Conservation (phyloP, 169 alveolate species). For the Plasmodium relictum region DNA sequence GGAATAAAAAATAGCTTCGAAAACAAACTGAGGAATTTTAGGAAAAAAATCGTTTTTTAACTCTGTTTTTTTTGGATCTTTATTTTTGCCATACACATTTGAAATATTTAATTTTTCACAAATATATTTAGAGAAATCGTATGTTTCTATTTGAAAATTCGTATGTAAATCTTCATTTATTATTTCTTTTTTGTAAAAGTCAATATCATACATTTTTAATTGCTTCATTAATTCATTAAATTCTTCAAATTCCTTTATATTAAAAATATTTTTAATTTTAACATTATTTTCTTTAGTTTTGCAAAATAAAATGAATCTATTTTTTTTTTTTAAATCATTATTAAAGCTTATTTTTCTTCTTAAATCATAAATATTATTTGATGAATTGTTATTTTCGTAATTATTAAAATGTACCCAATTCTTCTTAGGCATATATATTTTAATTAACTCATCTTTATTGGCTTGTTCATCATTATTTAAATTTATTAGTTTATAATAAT, state of each 20-base stretch:
- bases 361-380: constrained; percentile 30
- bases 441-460: constrained; percentile 36
- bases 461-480: constrained; percentile 1
- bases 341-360: constrained; percentile 59
- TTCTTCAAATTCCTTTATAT: constrained; percentile 45
- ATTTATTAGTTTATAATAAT: constrained; percentile 35
- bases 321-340: constrained; percentile 68
- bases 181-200: constrained; percentile 59
- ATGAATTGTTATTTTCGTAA: not conserved
- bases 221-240: constrained; percentile 30
- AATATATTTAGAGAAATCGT: constrained; percentile 30
- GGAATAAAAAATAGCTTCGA: constrained; percentile 39
- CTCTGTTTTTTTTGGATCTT: constrained; percentile 1
- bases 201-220: constrained; percentile 28
- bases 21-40: constrained; percentile 56
- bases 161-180: constrained; percentile 51
- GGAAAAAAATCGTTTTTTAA: constrained; percentile 14
- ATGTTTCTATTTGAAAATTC: constrained; percentile 39
- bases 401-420: constrained; percentile 37
- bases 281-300: constrained; percentile 45
- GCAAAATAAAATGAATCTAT: constrained; percentile 71
- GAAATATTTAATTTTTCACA: constrained; percentile 57
- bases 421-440: constrained; percentile 64
- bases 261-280: constrained; percentile 23
- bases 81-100: constrained; percentile 7